A percentile compares a stretch with the other conserved stretches of the same genome.
Conservation (phyloP, 148 eudicot genomes). For the Heliamphora exappendiculata region DNA sequence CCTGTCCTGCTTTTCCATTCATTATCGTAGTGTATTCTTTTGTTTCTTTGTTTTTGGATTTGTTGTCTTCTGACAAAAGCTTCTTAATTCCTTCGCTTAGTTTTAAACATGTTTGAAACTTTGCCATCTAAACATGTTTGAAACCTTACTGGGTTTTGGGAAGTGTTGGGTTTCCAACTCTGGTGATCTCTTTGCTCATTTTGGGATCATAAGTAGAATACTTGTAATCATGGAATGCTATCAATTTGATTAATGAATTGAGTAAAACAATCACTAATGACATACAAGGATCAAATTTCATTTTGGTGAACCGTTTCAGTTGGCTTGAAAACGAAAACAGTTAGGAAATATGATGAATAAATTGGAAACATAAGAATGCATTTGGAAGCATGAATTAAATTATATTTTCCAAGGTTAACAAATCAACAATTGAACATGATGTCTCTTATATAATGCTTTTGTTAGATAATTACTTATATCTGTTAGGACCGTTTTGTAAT, state of each 20-base stretch:
- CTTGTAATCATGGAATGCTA: background rate
- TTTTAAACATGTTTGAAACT: background rate
- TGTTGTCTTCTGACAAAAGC: constrained; percentile 7
- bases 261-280: background rate
- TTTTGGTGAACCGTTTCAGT: too few relatives aligned
- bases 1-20: constrained; percentile 3
- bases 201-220: background rate
- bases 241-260: background rate
- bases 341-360: too few relatives aligned
- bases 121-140: background rate
- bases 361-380: too few relatives aligned
- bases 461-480: too few relatives aligned
- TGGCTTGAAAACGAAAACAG: too few relatives aligned
- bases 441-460: too few relatives aligned
- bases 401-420: too few relatives aligned
- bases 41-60: background rate
- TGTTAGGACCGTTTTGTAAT: too few relatives aligned
- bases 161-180: constrained; percentile 5
- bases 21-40: background rate
- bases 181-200: background rate
- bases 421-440: too few relatives aligned
- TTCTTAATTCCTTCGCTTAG: background rate
- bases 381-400: too few relatives aligned
- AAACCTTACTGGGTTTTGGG: background rate
- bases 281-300: too few relatives aligned